phyloP scores from a whole-genome alignment of 108 stramenopile species.

The Fistulifera pelliculosa region DNA sequence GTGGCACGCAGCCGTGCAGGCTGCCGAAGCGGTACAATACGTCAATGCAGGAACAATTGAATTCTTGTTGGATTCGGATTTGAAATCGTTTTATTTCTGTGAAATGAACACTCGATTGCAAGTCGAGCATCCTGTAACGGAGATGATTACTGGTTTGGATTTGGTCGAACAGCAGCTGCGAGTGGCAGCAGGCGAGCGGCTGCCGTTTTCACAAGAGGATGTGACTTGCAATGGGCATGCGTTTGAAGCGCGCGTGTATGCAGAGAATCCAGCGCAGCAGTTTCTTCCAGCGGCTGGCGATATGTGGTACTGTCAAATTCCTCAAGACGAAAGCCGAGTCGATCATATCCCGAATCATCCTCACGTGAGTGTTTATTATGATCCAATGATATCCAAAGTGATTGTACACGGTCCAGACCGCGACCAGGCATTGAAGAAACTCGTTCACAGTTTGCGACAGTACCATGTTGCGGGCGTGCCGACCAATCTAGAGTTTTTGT shows the following conservation, averaged over 20 bases:
- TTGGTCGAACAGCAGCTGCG: slow-evolving; percentile 70
- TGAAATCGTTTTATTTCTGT: slow-evolving; percentile 92
- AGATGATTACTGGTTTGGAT: slow-evolving; percentile 85
- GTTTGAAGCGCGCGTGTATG: slow-evolving; percentile 93
- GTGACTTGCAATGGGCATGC: slow-evolving; percentile 51
- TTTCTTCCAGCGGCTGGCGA: slow-evolving; percentile 89
- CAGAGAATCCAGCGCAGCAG: slow-evolving; percentile 88
- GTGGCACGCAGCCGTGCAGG: slow-evolving; percentile 78
- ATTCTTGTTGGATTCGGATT: slow-evolving; percentile 78
- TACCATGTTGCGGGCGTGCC: slow-evolving; percentile 83
- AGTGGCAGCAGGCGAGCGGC: slow-evolving; percentile 48
- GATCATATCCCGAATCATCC: slow-evolving; percentile 83
- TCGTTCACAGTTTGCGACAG: slow-evolving; percentile 41
- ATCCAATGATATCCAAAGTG: slow-evolving; percentile 97
- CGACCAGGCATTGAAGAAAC: slow-evolving; percentile 37
- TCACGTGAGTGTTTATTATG: slow-evolving; percentile 88
- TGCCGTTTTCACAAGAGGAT: slow-evolving; percentile 31
- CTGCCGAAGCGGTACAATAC: slow-evolving; percentile 83
- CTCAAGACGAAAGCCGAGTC: slow-evolving; percentile 62
- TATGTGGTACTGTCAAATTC: slow-evolving; percentile 35
- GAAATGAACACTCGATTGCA: slow-evolving; percentile 97
- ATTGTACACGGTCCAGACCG: slow-evolving; percentile 58
- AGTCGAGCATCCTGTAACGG: slow-evolving; percentile 97
- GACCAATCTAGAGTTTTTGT: slow-evolving; percentile 81
- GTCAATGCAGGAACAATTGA: slow-evolving; percentile 95